A percentile compares a stretch with the other conserved stretches of the same genome.
Conservation (phyloP, 768 basidiomycete genomes). For the Panaeolus cyanescens region DNA sequence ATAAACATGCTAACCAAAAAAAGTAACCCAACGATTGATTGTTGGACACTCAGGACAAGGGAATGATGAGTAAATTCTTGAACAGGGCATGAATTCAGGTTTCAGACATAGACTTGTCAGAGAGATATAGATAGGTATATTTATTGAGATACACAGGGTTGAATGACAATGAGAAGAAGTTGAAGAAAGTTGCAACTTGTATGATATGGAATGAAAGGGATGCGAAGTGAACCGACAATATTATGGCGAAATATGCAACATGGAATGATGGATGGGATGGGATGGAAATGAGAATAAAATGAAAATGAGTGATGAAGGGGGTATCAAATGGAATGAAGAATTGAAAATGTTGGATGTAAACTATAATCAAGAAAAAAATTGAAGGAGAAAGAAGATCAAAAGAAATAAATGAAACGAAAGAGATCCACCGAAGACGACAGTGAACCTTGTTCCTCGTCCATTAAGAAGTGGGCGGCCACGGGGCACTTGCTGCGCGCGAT, state of each 20-base stretch:
- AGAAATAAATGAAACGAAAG: neutral
- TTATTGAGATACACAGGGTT: conserved; percentile 11
- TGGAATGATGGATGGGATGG: conserved; percentile 8
- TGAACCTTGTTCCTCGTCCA: neutral
- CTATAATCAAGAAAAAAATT: neutral
- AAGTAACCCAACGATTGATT: neutral
- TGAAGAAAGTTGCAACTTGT: conserved; percentile 4
- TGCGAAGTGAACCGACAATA: conserved; percentile 7
- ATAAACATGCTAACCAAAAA: neutral
- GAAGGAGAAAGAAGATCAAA: neutral
- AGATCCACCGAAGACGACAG: neutral
- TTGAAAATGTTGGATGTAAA: neutral
- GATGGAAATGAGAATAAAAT: conserved; percentile 15
- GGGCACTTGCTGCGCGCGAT: neutral
- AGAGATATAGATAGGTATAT: conserved; percentile 10
- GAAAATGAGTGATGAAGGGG: conserved; percentile 12
- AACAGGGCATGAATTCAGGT: no score
- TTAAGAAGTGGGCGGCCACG: no score
- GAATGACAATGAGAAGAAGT: conserved; percentile 7
- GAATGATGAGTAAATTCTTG: no score
- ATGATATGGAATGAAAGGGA: conserved; percentile 9
- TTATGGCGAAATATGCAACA: conserved; percentile 6
- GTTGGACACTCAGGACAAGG: neutral
- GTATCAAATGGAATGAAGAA: conserved; percentile 11
- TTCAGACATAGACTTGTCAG: no score